Evolutionary conservation across 495 filamentous ascomycete species (phyloP).

Genomic region (Parachaetomium inaequale): DNA sequence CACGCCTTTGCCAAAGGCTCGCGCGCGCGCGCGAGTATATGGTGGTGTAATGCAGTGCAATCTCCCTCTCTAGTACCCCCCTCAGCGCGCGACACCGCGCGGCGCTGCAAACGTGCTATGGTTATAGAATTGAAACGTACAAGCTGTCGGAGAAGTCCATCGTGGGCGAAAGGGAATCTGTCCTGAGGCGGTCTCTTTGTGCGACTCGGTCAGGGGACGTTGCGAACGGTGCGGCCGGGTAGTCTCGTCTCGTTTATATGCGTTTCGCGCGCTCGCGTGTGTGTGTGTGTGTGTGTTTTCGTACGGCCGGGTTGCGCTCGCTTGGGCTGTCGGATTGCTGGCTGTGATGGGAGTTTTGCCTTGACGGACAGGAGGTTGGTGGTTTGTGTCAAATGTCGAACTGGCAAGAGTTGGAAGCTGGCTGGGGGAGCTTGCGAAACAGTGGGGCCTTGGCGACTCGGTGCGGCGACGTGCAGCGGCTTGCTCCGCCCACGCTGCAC

Average conservation of each 20-base stretch:
- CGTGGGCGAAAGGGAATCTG: background rate
- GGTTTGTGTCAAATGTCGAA: background rate
- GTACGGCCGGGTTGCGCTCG: background rate
- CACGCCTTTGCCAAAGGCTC: no score
- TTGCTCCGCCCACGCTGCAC: constrained; percentile 1
- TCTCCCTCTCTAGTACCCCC: no score
- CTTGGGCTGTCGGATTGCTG: background rate
- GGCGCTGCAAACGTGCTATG: background rate
- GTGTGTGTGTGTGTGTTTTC: background rate
- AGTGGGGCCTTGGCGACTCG: constrained; percentile 7
- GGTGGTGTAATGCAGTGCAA: no score
- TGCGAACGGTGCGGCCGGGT: background rate
- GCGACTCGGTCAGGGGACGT: no score
- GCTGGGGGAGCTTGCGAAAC: constrained; percentile 14
- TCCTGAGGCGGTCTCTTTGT: no score
- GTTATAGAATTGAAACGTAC: constrained; percentile 17
- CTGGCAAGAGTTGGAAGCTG: constrained; percentile 6
- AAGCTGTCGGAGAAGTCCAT: constrained; percentile 35
- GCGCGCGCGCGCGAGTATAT: no score
- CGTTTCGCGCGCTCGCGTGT: background rate
- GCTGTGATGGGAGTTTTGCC: background rate
- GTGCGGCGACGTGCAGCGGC: background rate
- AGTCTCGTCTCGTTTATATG: background rate
- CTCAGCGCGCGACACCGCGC: no score
- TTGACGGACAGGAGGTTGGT: background rate